These are phyloP conservation scores for Suillus variegatus DNA, from an alignment of 768 basidiomycete species.

Conservation along the genomic window DNA sequence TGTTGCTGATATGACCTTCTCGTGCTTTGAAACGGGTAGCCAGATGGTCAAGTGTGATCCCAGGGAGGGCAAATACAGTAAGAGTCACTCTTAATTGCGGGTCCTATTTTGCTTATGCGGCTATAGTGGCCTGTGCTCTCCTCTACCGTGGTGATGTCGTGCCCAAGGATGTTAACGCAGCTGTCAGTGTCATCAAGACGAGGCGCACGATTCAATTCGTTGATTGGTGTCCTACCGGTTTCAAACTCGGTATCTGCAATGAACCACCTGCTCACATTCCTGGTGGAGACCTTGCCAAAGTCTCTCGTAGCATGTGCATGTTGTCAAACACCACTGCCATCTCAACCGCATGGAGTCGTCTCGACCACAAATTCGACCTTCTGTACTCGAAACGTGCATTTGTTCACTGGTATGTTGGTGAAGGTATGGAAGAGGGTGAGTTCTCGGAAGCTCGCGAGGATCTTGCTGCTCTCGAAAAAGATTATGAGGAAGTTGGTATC, in stretches of 20 bases:
- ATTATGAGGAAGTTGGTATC: constrained; percentile 84
- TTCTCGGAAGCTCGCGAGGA: constrained; percentile 99
- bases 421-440: constrained; percentile 91
- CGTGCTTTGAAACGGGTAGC: constrained; percentile 77
- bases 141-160: constrained; percentile 79
- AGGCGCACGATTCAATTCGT: constrained; percentile 80
- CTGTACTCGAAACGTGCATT: constrained; percentile 68
- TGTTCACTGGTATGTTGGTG: constrained; percentile 69
- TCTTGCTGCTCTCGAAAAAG: constrained; percentile 99
- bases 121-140: constrained; percentile 62
- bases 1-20: constrained; percentile 97
- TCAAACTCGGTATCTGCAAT: constrained; percentile 80
- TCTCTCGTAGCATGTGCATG: constrained; percentile 77
- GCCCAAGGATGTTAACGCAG: constrained; percentile 77
- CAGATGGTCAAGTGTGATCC: constrained; percentile 85
- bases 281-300: constrained; percentile 76
- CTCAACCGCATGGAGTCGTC: constrained; percentile 71
- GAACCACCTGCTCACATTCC: constrained; percentile 76
- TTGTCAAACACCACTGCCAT: constrained; percentile 75
- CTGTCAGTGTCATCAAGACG: constrained; percentile 73
- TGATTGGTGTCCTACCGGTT: constrained; percentile 79
- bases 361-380: constrained; percentile 79
- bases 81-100: constrained; percentile 17
- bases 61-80: constrained; percentile 76
- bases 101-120: constrained; percentile 3